A percentile compares a stretch with the other conserved stretches of the same genome.
Conservation (phyloP, 1,284 basidiomycete species). For the Trichosporon sp. region DNA sequence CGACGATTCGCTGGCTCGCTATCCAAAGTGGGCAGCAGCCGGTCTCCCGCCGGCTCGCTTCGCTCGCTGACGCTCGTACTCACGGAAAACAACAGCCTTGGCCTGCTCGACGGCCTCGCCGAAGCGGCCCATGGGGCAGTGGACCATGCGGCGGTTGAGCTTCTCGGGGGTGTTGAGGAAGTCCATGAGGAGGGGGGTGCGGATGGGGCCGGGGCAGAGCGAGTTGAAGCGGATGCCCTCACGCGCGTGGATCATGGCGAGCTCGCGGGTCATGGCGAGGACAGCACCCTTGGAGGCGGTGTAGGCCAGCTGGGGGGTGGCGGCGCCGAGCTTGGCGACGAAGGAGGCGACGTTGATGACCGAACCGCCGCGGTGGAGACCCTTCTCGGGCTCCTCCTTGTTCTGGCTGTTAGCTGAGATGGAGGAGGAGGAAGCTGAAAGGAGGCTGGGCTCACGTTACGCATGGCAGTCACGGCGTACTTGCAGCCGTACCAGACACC, state of each 20-base stretch:
- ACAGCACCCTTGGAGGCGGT: slow-evolving; percentile 74
- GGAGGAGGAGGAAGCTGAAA: not conserved
- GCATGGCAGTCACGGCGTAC: slow-evolving; percentile 93
- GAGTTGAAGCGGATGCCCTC: slow-evolving; percentile 95
- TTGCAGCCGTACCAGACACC: slow-evolving; percentile 99
- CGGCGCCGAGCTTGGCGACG: slow-evolving; percentile 88
- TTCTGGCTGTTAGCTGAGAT: slow-evolving; percentile 60
- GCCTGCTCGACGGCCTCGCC: slow-evolving; percentile 95
- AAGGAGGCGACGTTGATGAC: slow-evolving; percentile 97
- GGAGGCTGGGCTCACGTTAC: slow-evolving; percentile 55
- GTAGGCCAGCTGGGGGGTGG: slow-evolving; percentile 90
- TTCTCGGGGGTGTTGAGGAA: slow-evolving; percentile 98
- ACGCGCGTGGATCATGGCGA: slow-evolving; percentile 94
- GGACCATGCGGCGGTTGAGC: slow-evolving; percentile 82
- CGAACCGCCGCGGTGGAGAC: slow-evolving; percentile 79
- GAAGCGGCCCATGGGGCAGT: slow-evolving; percentile 95
- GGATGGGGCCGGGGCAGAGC: slow-evolving; percentile 90
- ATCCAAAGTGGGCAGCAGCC: no score
- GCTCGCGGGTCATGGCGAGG: slow-evolving; percentile 94
- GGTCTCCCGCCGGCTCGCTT: not conserved
- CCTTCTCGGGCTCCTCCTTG: slow-evolving; percentile 74
- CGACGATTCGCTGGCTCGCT: no score
- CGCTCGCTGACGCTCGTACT: slow-evolving; percentile 53
- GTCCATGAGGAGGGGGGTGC: slow-evolving; percentile 94
- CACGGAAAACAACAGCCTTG: slow-evolving; percentile 84